Evolutionary conservation across 257 asterid species (phyloP).

Genomic region (Phtheirospermum japonicum): DNA sequence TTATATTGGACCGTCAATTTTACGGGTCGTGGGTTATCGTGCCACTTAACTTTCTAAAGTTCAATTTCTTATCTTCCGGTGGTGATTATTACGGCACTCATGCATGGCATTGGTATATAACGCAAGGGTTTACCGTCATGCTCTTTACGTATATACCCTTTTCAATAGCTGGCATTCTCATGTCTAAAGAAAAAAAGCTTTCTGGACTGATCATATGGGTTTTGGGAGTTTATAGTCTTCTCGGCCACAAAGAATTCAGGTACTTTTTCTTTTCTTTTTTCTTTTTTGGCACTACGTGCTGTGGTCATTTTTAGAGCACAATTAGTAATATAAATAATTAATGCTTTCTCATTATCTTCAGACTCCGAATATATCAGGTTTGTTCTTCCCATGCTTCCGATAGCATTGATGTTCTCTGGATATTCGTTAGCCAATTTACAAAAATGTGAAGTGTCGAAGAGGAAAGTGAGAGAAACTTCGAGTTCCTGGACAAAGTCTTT

Average conservation of each 20-base stretch:
- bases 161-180: slow-evolving; percentile 58
- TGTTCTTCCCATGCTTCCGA: slow-evolving; percentile 94
- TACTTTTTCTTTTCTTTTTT: slow-evolving; percentile 22
- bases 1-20: slow-evolving; percentile 70
- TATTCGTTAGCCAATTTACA: slow-evolving; percentile 58
- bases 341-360: slow-evolving; percentile 44
- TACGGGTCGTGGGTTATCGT: slow-evolving; percentile 90
- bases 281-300: not conserved
- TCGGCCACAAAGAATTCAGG: slow-evolving; percentile 99
- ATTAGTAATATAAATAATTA: slow-evolving; percentile 28
- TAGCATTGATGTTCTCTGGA: slow-evolving; percentile 84
- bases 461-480: slow-evolving; percentile 33
- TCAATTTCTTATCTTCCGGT: slow-evolving; percentile 91
- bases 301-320: slow-evolving; percentile 13
- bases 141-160: slow-evolving; percentile 77
- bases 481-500: slow-evolving; percentile 28
- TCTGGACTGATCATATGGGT: slow-evolving; percentile 83
- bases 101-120: slow-evolving; percentile 98
- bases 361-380: slow-evolving; percentile 64
- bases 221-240: slow-evolving; percentile 80
- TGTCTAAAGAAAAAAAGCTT: slow-evolving; percentile 69
- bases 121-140: slow-evolving; percentile 98
- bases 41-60: slow-evolving; percentile 86
- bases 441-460: slow-evolving; percentile 26
- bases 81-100: slow-evolving; percentile 99